phyloP scores from a whole-genome alignment of 805 yeast genomes.

The Candida xiaguanensis region DNA sequence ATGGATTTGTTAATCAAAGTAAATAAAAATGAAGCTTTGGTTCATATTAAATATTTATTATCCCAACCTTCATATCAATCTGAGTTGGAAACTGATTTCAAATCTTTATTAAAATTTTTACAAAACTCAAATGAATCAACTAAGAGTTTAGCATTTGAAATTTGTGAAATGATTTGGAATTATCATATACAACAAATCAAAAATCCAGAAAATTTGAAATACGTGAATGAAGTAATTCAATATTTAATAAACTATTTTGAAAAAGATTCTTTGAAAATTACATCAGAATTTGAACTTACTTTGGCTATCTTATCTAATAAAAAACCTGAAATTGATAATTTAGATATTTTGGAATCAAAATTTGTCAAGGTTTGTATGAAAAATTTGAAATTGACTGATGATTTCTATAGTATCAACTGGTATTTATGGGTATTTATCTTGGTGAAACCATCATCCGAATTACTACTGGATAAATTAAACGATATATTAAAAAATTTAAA shows the following conservation, averaged over 20 bases:
- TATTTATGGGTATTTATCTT: constrained; percentile 5
- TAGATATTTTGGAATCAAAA: not conserved
- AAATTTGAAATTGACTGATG: not conserved
- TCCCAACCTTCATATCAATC: constrained; percentile 54
- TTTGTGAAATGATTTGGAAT: constrained; percentile 37
- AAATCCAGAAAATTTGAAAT: constrained; percentile 21
- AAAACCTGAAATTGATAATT: not conserved
- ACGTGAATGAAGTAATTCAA: constrained; percentile 14
- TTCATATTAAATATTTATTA: constrained; percentile 36
- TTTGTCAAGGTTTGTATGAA: constrained; percentile 3
- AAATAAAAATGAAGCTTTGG: constrained; percentile 4
- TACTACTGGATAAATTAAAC: not conserved
- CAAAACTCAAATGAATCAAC: constrained; percentile 5
- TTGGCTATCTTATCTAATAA: constrained; percentile 10
- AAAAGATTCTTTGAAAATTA: not conserved
- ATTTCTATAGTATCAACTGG: constrained; percentile 7
- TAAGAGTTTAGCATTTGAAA: constrained; percentile 8
- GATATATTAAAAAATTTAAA: not conserved
- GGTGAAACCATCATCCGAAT: not conserved
- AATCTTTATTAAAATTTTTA: constrained; percentile 16
- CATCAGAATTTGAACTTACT: constrained; percentile 11
- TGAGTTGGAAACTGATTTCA: constrained; percentile 42
- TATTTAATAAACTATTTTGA: constrained; percentile 13
- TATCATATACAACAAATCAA: constrained; percentile 39
- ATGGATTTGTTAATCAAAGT: constrained; percentile 13